Evolutionary conservation across 2,329 filamentous ascomycete genomes (phyloP).

Genomic region (Dendryphion nanum): DNA sequence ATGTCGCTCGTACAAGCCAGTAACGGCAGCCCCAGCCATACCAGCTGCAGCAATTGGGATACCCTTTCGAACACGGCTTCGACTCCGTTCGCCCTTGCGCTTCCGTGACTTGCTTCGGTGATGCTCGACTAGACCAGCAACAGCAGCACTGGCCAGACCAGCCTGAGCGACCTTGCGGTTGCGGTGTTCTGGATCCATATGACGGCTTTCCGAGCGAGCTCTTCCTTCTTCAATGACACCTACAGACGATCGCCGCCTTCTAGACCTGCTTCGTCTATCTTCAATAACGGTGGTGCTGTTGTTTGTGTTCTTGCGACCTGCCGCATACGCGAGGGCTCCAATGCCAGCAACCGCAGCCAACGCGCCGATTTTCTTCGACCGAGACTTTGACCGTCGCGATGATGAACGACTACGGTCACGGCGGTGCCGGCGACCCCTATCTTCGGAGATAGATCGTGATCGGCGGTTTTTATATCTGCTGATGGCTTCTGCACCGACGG

Average conservation of each 20-base stretch:
- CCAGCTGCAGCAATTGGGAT: slow-evolving; percentile 62
- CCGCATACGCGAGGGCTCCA: slow-evolving; percentile 57
- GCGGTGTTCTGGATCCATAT: slow-evolving; percentile 50
- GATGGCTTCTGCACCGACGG: slow-evolving; percentile 59
- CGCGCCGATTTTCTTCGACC: slow-evolving; percentile 55
- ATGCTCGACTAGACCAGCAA: slow-evolving; percentile 60
- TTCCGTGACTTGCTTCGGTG: slow-evolving; percentile 58
- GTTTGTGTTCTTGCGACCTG: slow-evolving; percentile 47
- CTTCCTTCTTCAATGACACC: slow-evolving; percentile 25
- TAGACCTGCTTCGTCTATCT: slow-evolving; percentile 48
- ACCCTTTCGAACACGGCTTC: slow-evolving; percentile 55
- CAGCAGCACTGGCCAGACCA: slow-evolving; percentile 61
- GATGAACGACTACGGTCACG: slow-evolving; percentile 26
- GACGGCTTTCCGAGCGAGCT: slow-evolving; percentile 39
- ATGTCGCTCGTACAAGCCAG: slow-evolving; percentile 62
- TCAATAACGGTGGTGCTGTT: slow-evolving; percentile 46
- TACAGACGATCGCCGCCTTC: slow-evolving; percentile 44
- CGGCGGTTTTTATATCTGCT: slow-evolving; percentile 49
- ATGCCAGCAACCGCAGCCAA: slow-evolving; percentile 61
- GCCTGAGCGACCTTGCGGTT: slow-evolving; percentile 61
- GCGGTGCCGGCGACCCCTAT: slow-evolving; percentile 15
- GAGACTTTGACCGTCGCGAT: slow-evolving; percentile 39
- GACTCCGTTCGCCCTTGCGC: slow-evolving; percentile 52
- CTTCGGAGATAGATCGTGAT: slow-evolving; percentile 44
- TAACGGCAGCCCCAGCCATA: slow-evolving; percentile 59